phyloP scores from a whole-genome alignment of 2,329 filamentous ascomycete species.

The Colletotrichum abscissum region DNA sequence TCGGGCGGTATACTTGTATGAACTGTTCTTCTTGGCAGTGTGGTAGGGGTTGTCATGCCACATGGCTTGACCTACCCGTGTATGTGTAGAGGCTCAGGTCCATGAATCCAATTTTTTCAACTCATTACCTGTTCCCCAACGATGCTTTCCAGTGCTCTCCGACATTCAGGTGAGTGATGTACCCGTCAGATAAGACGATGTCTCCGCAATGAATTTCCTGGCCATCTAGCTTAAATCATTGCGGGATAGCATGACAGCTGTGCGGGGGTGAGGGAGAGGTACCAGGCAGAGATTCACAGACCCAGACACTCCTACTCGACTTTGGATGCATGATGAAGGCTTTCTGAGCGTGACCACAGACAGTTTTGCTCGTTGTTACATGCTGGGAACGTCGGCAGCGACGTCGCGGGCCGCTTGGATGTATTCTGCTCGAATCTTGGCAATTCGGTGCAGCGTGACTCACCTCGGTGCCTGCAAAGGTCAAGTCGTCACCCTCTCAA shows the following conservation, averaged over 20 bases:
- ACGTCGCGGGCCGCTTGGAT: conserved; percentile 71
- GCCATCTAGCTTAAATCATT: not conserved
- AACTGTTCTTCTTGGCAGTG: not conserved
- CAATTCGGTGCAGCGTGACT: conserved; percentile 47
- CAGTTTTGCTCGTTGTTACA: conserved; percentile 45
- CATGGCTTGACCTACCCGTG: not conserved
- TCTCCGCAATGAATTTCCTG: not conserved
- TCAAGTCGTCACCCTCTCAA: no score
- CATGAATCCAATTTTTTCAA: not conserved
- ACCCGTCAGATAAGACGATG: not conserved
- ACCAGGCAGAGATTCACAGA: no score
- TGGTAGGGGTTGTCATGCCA: not conserved
- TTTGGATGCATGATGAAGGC: no score
- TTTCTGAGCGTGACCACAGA: no score
- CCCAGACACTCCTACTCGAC: no score
- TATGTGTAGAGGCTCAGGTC: not conserved
- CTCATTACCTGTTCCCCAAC: no score
- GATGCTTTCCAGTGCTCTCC: not conserved
- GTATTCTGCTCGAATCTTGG: conserved; percentile 66
- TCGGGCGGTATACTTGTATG: not conserved
- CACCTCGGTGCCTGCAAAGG: no score
- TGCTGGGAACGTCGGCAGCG: conserved; percentile 74
- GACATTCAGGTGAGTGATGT: not conserved
- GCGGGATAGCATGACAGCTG: not conserved
- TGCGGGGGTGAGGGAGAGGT: not conserved